Evolutionary conservation across 768 basidiomycete genomes (phyloP), one percentile per base, ranked within the genome.

Genomic region (Suillus plorans): DNA sequence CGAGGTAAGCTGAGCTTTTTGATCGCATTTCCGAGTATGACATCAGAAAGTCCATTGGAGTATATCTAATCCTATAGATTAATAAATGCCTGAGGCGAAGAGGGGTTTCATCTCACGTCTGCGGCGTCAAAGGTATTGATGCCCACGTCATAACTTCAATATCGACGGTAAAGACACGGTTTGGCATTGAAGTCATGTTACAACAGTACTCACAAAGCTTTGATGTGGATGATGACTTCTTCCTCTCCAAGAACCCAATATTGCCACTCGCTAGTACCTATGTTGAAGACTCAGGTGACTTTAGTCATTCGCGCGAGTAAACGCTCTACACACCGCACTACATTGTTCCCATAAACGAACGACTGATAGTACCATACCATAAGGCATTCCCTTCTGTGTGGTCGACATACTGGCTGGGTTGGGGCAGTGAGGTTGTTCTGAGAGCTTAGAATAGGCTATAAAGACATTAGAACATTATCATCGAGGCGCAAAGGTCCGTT

Each of bases 81-180:
- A 64, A 64, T 73, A 63, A 8, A 12, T 74, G 73, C 55, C 77
- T 71, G 36, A 76, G 74, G 28, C 77, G 66, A 64, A 77, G 70
- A 70, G 4, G 70, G 64, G 22, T 68, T 63, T 37, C 59, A 61
- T 25, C 60, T 8, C 60, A 82, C 81, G 67, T 86, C 79, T 3
- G 84, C 85, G 2, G 85, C 88, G 70, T 86, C 85, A 65, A 88
- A 89, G 0, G 86, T 81, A 64, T 87, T 83, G 65, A 89, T 85
- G 20, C 88, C 87, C 20, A 82, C 81, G 14, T 88, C 86, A 61
- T 85, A 89, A 10, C 74, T 76, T 45, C 10, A 36, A 50, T 20
- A 22, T 20, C 14, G 5, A 49, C 28, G 9, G 41, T 59, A 16
- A 56, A 41, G 8, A 63, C 1, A 34, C 28, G 8, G n/a, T 14